Conservation (phyloP, 805 yeast species). For the Candida peoriensis region DNA sequence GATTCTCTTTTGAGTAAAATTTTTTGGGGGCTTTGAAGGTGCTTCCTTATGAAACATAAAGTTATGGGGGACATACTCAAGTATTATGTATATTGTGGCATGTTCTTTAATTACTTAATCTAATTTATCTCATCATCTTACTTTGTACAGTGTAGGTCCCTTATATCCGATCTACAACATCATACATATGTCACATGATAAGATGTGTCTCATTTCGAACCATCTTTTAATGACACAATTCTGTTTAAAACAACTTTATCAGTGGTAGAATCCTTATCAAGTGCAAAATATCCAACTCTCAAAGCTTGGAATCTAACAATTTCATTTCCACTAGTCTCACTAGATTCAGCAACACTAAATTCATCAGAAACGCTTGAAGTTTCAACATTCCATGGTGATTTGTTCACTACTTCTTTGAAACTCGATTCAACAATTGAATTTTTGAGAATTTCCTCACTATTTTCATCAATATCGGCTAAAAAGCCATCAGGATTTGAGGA, state of each 20-base stretch:
- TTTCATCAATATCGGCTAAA: conserved; percentile 74
- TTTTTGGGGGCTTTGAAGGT: no score
- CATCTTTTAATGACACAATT: conserved; percentile 86
- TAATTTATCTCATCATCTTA: no score
- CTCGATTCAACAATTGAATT: conserved; percentile 76
- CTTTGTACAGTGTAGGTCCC: no score
- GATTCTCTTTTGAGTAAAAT: no score
- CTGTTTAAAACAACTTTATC: conserved; percentile 74
- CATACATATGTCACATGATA: no score
- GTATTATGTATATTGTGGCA: no score
- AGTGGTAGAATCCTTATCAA: conserved; percentile 70
- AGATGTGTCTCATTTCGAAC: conserved; percentile 5
- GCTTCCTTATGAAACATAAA: no score
- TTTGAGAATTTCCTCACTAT: conserved; percentile 64
- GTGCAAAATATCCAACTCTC: conserved; percentile 92
- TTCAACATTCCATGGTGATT: conserved; percentile 71
- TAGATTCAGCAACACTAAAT: conserved; percentile 66
- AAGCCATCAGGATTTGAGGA: conserved; percentile 82
- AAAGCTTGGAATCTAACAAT: conserved; percentile 97
- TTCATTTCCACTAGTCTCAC: conserved; percentile 54
- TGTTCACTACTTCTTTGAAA: conserved; percentile 57
- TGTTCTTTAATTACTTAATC: no score
- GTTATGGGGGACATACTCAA: no score
- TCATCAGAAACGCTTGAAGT: conserved; percentile 51
- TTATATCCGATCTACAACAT: no score